Percentiles rank a stretch among this genome's conserved stretches.
Conservation (phyloP, 1,284 basidiomycete genomes). For the Ustilago xerochloae region DNA sequence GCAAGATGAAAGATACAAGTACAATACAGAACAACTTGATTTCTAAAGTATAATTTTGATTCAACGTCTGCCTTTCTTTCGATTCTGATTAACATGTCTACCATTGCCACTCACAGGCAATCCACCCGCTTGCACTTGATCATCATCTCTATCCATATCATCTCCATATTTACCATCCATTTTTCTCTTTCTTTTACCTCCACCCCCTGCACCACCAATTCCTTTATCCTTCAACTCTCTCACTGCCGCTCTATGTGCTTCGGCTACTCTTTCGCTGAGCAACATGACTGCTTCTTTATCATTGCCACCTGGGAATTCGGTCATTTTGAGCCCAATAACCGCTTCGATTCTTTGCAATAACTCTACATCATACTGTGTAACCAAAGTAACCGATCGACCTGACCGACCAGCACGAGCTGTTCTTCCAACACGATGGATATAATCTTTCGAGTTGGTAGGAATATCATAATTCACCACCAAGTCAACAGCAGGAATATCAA, state of each 20-base stretch:
- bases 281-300: constrained; percentile 91
- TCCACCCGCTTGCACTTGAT: constrained; percentile 56
- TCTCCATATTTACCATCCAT: constrained; percentile 47
- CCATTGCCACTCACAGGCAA: constrained; percentile 35
- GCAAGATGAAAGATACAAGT: constrained; percentile 1
- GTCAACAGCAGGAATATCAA: constrained; percentile 96
- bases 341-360: constrained; percentile 85
- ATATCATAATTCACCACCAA: constrained; percentile 98
- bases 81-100: constrained; percentile 30
- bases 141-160: constrained; percentile 67
- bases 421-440: constrained; percentile 97
- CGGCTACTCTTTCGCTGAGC: constrained; percentile 87
- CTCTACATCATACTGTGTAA: constrained; percentile 98
- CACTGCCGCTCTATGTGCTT: constrained; percentile 85
- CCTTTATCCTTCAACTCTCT: constrained; percentile 73
- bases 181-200: constrained; percentile 60
- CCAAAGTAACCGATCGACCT: constrained; percentile 94
- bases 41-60: too few relatives aligned
- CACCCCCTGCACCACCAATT: constrained; percentile 55
- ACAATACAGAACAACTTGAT: neutral
- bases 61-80: constrained; percentile 43
- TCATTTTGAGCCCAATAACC: constrained; percentile 92
- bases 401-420: constrained; percentile 95
- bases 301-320: constrained; percentile 79
- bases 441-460: constrained; percentile 98